phyloP scores from a whole-genome alignment of 2,329 filamentous ascomycete genomes.

The Madurella fahalii region DNA sequence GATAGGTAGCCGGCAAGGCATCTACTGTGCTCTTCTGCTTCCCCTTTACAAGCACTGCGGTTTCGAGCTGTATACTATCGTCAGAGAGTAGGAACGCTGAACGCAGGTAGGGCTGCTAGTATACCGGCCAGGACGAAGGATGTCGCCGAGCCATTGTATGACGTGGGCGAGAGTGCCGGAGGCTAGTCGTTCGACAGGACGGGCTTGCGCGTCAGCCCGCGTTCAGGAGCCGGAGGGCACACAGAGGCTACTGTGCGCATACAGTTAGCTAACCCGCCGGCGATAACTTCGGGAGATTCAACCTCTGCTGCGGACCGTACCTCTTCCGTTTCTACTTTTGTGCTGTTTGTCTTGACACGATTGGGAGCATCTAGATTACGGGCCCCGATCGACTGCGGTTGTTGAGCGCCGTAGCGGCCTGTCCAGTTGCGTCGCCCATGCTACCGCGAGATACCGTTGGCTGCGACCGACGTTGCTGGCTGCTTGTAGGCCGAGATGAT shows the following conservation, averaged over 20 bases:
- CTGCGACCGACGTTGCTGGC: slow-evolving; percentile 1
- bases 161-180: neutral
- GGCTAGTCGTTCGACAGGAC: neutral
- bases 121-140: slow-evolving; percentile 9
- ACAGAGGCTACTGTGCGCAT: slow-evolving; percentile 7
- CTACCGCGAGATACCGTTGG: slow-evolving; percentile 1
- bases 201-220: neutral
- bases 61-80: slow-evolving; percentile 12
- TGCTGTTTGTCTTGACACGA: slow-evolving; percentile 7
- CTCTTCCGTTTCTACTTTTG: slow-evolving; percentile 4
- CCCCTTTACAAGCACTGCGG: slow-evolving; percentile 6
- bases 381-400: neutral
- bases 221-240: neutral
- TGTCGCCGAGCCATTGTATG: slow-evolving; percentile 4
- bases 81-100: slow-evolving; percentile 9
- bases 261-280: slow-evolving; percentile 10
- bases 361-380: slow-evolving; percentile 9
- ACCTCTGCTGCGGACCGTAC: slow-evolving; percentile 5
- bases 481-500: slow-evolving; percentile 1
- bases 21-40: slow-evolving; percentile 7
- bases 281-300: slow-evolving; percentile 5
- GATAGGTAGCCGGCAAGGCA: slow-evolving; percentile 16
- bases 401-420: neutral
- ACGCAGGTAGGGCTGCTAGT: slow-evolving; percentile 4
- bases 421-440: neutral